Conservation (phyloP, 495 filamentous ascomycete species). For the Penicillium ucsense region DNA sequence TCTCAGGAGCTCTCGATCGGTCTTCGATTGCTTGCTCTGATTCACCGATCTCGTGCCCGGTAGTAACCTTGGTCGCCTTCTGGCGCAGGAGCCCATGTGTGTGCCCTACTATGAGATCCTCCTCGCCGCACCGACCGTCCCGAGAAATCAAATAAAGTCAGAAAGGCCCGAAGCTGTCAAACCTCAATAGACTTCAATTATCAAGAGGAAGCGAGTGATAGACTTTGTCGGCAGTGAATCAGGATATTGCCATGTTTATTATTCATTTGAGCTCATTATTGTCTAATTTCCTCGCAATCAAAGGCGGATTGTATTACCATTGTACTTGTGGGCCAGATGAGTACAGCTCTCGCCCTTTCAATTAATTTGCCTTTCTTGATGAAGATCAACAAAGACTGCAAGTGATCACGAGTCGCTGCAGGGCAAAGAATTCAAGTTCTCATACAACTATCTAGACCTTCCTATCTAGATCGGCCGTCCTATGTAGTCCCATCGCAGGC, state of each 20-base stretch:
- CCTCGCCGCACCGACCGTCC: conserved; percentile 3
- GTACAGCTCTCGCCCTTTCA: too few species aligned
- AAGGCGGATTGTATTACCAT: too few species aligned
- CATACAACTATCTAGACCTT: too few species aligned
- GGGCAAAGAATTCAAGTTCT: too few species aligned
- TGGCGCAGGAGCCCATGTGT: conserved; percentile 5
- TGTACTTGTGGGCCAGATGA: too few species aligned
- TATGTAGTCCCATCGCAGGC: too few species aligned
- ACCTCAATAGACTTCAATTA: neutral
- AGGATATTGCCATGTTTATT: neutral
- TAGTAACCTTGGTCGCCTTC: conserved; percentile 1
- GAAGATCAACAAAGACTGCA: too few species aligned
- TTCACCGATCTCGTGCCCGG: conserved; percentile 16
- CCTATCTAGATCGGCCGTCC: too few species aligned
- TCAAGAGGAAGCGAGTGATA: conserved; percentile 7
- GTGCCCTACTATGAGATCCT: neutral
- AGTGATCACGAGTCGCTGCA: too few species aligned
- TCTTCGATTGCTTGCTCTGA: neutral
- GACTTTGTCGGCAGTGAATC: neutral
- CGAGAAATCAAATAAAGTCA: conserved; percentile 19
- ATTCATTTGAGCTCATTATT: too few species aligned
- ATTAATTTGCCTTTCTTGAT: too few species aligned
- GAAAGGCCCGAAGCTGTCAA: conserved; percentile 11
- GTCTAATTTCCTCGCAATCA: too few species aligned
- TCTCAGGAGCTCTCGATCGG: conserved; percentile 15